phyloP scores from a whole-genome alignment of 2,329 filamentous ascomycete genomes.

The Bipolaris victoriae region DNA sequence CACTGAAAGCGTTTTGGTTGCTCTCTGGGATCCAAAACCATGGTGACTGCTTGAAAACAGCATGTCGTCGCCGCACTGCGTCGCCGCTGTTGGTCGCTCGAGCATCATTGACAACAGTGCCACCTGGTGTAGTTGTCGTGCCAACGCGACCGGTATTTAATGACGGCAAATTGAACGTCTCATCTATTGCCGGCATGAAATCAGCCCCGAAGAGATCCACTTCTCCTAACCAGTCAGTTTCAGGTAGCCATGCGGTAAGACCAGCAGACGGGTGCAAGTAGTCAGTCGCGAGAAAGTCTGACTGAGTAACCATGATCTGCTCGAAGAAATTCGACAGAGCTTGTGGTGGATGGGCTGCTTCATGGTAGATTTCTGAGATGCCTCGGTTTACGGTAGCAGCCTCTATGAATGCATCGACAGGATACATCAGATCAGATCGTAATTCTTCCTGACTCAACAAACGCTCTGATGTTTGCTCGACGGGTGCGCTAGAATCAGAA shows the following conservation, averaged over 20 bases:
- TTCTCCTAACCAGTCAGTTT: constrained; percentile 24
- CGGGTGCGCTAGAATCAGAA: not conserved
- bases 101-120: constrained; percentile 1
- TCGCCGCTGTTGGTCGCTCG: constrained; percentile 9
- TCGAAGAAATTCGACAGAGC: constrained; percentile 22
- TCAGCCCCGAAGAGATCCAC: constrained; percentile 26
- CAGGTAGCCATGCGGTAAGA: constrained; percentile 27
- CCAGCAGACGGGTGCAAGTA: constrained; percentile 23
- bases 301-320: constrained; percentile 30
- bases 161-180: constrained; percentile 12
- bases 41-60: constrained; percentile 23
- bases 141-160: not conserved
- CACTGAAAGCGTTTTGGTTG: constrained; percentile 40
- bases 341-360: constrained; percentile 3
- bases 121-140: not conserved
- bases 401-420: constrained; percentile 3
- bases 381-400: not conserved
- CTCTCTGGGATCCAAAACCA: constrained; percentile 37
- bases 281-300: constrained; percentile 22
- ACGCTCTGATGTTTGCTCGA: not conserved
- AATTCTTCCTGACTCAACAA: not conserved
- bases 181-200: constrained; percentile 24
- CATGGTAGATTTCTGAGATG: not conserved
- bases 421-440: not conserved
- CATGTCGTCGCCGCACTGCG: constrained; percentile 20